A percentile compares a stretch with the other conserved stretches of the same genome.
Conservation (phyloP, 257 asterid genomes). For the Cordia subcordata region DNA sequence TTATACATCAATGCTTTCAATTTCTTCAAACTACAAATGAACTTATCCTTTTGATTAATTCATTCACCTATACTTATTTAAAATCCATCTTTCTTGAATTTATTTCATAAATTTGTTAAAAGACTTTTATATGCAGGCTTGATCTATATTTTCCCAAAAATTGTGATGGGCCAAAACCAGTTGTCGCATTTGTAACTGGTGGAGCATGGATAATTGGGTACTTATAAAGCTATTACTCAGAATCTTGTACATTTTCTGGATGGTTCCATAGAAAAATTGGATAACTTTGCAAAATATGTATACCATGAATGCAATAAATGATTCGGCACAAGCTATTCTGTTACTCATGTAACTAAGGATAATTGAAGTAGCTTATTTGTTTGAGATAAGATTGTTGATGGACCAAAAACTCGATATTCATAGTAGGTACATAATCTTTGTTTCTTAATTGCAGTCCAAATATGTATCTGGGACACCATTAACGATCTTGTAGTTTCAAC, state of each 20-base stretch:
- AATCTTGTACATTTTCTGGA: neutral
- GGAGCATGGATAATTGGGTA: constrained; percentile 99
- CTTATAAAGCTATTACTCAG: constrained; percentile 11
- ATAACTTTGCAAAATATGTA: neutral
- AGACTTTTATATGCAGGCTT: constrained; percentile 46
- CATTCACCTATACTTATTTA: neutral
- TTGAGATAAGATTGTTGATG: too few relatives aligned
- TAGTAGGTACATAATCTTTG: too few relatives aligned
- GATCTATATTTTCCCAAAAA: constrained; percentile 82
- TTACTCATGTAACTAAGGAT: too few relatives aligned
- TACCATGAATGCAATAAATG: neutral
- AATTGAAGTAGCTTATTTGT: too few relatives aligned
- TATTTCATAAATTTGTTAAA: constrained; percentile 7
- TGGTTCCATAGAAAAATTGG: neutral
- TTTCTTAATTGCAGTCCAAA: too few relatives aligned
- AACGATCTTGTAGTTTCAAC: neutral
- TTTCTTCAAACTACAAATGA: constrained; percentile 1
- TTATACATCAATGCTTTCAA: constrained; percentile 5
- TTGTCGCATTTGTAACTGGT: constrained; percentile 94
- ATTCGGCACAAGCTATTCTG: too few relatives aligned
- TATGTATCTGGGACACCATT: neutral
- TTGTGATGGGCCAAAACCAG: constrained; percentile 74
- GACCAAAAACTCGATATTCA: too few relatives aligned
- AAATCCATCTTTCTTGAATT: neutral
- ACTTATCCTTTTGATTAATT: neutral